Evolutionary conservation across 257 asterid genomes (phyloP), one percentile per base, ranked within the genome.

Genomic region (Leptodermis oblonga): DNA sequence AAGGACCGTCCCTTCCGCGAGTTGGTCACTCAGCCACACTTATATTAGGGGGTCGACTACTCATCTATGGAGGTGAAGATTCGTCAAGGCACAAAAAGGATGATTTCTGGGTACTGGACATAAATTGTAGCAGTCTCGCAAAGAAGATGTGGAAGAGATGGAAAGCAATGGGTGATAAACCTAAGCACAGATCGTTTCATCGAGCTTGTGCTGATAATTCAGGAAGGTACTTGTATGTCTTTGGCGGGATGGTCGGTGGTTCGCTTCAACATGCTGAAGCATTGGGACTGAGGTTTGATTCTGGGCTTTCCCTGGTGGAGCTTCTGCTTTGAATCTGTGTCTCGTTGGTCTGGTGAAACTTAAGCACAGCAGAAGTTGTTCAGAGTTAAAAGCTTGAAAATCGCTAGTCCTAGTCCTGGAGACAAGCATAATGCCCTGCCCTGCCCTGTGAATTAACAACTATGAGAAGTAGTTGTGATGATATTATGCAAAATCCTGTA

Each of bases 161-260:
- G 10, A 88, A 83, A 62, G 45, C 86, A 1, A 74, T 59, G 60
- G 97, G 92, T 72, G 82, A 88, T 41, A 83, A 62, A 66, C 95
- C 90, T 31, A 66, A 71, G 4, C 60, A 88, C 71, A 86, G 97
- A 76, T 93, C 96, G 20, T 93, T 93, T 65, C 99, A 93, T 71
- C 90, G 85, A 28, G 92, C 95, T 12, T 90, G 99, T 70, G 87
- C 84, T 1, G 99, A 93, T 81, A 80, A 77, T 37, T 82, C 97
- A 0, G 95, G 96, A 20, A 74, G 90, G 17, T 80, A 68, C 77
- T 46, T 93, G 89, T 90, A 85, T 65, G 74, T 93, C 51, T 79
- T 85, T 48, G 96, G 99, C n/a, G 99, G 99, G 49, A 93, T 93
- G 99, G 83, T 93, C 30, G 92, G 90, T 65, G 97, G 95, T 53